These are phyloP conservation scores for Delphinella strobiligena DNA, from an alignment of 2,329 filamentous ascomycete species.

Conservation along the genomic window DNA sequence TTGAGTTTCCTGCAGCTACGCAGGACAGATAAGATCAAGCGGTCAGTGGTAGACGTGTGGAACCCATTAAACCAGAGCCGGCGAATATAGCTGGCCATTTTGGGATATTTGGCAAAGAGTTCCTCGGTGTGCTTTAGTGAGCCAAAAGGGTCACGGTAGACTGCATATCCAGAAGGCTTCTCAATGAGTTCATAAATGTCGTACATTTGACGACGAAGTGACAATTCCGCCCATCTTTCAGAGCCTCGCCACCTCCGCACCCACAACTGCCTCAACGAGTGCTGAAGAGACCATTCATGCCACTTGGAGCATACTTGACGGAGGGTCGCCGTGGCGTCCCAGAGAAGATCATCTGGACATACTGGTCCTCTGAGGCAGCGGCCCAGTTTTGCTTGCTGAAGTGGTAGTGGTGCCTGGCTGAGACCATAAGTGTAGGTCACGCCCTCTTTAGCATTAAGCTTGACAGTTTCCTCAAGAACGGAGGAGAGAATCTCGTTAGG, in stretches of 20 bases:
- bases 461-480: slow-evolving; percentile 38
- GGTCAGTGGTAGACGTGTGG: slow-evolving; percentile 38
- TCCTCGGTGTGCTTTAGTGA: slow-evolving; percentile 35
- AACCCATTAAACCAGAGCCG: slow-evolving; percentile 45
- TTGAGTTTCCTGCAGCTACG: slow-evolving; percentile 35
- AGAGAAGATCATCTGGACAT: slow-evolving; percentile 38
- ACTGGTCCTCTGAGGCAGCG: slow-evolving; percentile 40
- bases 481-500: slow-evolving; percentile 40
- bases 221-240: slow-evolving; percentile 40
- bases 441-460: slow-evolving; percentile 34
- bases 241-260: slow-evolving; percentile 40
- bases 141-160: slow-evolving; percentile 41
- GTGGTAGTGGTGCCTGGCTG: slow-evolving; percentile 34
- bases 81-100: slow-evolving; percentile 36
- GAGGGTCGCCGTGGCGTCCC: slow-evolving; percentile 37
- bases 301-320: slow-evolving; percentile 38
- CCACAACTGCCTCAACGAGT: slow-evolving; percentile 39
- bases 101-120: slow-evolving; percentile 33
- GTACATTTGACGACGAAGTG: slow-evolving; percentile 29
- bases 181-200: slow-evolving; percentile 37
- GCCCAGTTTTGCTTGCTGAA: slow-evolving; percentile 32
- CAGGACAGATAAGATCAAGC: slow-evolving; percentile 36
- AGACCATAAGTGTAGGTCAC: slow-evolving; percentile 42
- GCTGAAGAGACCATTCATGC: slow-evolving; percentile 42
- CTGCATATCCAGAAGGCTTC: slow-evolving; percentile 32